Base-by-base conservation (phyloP, 2,329 filamentous ascomycete species). In the Beauveria bassiana region DNA sequence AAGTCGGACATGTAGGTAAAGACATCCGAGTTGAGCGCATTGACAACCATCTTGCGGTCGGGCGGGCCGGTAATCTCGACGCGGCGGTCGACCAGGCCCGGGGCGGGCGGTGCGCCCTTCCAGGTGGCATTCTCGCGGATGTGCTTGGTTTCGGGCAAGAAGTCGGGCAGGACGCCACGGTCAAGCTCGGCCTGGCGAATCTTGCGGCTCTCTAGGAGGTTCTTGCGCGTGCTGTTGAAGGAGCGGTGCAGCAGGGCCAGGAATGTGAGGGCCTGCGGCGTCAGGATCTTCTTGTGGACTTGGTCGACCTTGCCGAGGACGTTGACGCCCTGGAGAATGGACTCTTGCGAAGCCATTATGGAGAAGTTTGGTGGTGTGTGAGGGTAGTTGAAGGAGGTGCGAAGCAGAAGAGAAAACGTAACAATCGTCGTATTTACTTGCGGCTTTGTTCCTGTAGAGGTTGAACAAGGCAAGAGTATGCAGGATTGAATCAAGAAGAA, bases 1-100 rank as follows among this genome's bases (percentile, higher is more conserved):
- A 99, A 96, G 77, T 99, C 95, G 53, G 95, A 95, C 95, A 99
- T 99, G 72, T 98, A 99, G 61, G 93, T 98, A 89, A 90, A 98
- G 26, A 98, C 95, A 71, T 98, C 85, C 51, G 93, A 88, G 77
- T 98, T 99, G 73, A 98, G 73, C 10, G 95, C 95, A 75, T 99
- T 99, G 65, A 98, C 91, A 53, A 98, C 92, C 95, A 99, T 99
- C 84, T 98, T 99, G 68, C 95, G 85, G 77, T 98, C 95, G 7
- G 93, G 97, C 1, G 95, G 95, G 9, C 95, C 95, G 5, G 95
- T 99, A 71, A 98, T 99, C 81, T 99, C 95, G 38, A 97, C 90
- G 64, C 95, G 86, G 66, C 95, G 88, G 79, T 99, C 95, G 50
- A 96, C 86, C 61, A 98, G 84, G 62, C 95, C 95, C 0, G 95